Conservation (phyloP, 2,329 filamentous ascomycete species). For the Plectosphaerella sp. region DNA sequence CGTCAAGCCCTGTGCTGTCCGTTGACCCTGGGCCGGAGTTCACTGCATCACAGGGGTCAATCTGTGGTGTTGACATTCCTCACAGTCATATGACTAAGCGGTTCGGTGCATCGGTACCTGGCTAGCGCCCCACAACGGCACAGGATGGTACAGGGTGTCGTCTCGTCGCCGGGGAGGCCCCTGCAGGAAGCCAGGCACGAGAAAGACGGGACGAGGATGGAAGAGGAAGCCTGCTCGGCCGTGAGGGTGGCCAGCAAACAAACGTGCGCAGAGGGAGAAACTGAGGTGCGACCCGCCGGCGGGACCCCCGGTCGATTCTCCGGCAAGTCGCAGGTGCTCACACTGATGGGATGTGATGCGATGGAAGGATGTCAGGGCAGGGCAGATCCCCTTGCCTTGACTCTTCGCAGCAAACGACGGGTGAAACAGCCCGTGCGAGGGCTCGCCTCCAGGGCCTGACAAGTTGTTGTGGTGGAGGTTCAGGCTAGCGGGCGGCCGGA, state of each 20-base stretch:
- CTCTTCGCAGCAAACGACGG: not conserved
- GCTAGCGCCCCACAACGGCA: too few species aligned
- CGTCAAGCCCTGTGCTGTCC: too few species aligned
- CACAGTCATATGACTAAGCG: too few species aligned
- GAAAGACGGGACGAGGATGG: not conserved
- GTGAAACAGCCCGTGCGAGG: too few species aligned
- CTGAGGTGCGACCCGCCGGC: not conserved
- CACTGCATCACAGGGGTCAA: too few species aligned
- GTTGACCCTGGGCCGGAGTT: too few species aligned
- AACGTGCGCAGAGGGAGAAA: not conserved
- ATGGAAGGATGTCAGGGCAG: not conserved
- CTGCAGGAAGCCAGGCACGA: not conserved
- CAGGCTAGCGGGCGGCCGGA: too few species aligned
- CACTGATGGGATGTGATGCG: not conserved
- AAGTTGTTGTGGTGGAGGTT: too few species aligned
- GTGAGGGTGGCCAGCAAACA: too few species aligned
- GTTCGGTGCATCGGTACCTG: too few species aligned
- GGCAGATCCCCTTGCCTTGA: not conserved
- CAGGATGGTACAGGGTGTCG: not conserved
- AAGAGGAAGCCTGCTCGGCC: not conserved
- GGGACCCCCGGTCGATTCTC: not conserved
- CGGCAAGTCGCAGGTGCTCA: constrained; percentile 1
- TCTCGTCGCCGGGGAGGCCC: not conserved
- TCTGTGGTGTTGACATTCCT: too few species aligned
- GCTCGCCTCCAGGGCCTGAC: too few species aligned